Base-by-base conservation (phyloP, 352 stramenopile genomes). In the Phytophthora nicotianae region DNA sequence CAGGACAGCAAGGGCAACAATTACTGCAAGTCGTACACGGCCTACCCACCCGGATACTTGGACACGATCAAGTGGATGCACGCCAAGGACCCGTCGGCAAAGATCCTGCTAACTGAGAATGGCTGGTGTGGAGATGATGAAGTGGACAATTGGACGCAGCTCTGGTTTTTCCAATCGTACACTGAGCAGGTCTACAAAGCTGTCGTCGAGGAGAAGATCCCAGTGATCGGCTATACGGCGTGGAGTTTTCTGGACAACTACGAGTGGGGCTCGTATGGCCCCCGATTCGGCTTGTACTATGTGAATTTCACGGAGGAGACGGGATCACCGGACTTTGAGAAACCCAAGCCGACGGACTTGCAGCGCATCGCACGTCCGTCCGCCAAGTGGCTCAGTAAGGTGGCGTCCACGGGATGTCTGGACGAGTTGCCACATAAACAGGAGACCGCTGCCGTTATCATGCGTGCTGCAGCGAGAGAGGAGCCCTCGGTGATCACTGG, bases 231-330 rank as follows among this genome's bases (percentile, higher is more conserved):
- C 2, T 75, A 68, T 51, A 75, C 67, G n/a, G 67, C 67, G 5
- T 75, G 67, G 67, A 60, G 33, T 3, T 74, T 84, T 26, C 40
- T 73, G 2, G 72, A 84, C 45, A 84, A 84, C 38, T 77, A 33
- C 27, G 77, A 74, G 60, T 84, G 75, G 57, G 75, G 75, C 21
- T 64, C 75, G 46, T 84, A 72, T 55, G 58, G 64, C 13, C 70
- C 72, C 17, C 77, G 79, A 47, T 89, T 87, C 65, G 79, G 79
- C 11, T 65, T 89, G 45, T 89, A 81, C 65, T 83, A 87, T 62
- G 77, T 87, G 35, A 77, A 89, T 52, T 89, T 78, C 64, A 78
- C 76, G 24, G 38, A 51, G 29, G 43, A 75, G 45, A 64, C 58
- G 0, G 68, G 68, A 9, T 70, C 63, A 4, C 51, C 51, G 5